These are phyloP conservation scores for Fistulinella cinereoalba DNA, from an alignment of 1,284 basidiomycete species.

Conservation along the genomic window DNA sequence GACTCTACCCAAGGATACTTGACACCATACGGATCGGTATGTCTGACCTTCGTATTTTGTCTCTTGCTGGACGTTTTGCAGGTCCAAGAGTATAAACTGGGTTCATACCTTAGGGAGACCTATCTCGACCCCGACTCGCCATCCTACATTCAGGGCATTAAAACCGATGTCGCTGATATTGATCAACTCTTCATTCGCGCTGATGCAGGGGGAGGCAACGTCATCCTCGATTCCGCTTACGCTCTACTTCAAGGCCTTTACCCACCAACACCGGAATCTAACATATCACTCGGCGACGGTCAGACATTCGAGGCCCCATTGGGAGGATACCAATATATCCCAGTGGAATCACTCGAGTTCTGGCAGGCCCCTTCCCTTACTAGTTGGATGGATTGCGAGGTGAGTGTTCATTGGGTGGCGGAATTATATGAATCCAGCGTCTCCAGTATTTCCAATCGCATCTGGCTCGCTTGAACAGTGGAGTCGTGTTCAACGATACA, in stretches of 20 bases:
- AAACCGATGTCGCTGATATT: slow-evolving; percentile 26
- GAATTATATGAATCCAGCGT: background rate
- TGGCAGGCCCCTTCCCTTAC: slow-evolving; percentile 29
- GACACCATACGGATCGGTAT: slow-evolving; percentile 45
- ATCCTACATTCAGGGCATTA: slow-evolving; percentile 37
- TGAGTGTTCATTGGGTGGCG: slow-evolving; percentile 6
- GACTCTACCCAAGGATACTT: slow-evolving; percentile 42
- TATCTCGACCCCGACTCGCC: slow-evolving; percentile 36
- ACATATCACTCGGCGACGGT: slow-evolving; percentile 47
- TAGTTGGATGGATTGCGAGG: slow-evolving; percentile 34
- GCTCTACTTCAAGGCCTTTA: slow-evolving; percentile 45
- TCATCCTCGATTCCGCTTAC: slow-evolving; percentile 41
- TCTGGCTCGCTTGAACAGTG: slow-evolving; percentile 28
- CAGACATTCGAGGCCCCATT: slow-evolving; percentile 45
- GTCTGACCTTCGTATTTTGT: slow-evolving; percentile 1
- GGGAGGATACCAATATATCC: slow-evolving; percentile 47
- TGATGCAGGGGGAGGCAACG: slow-evolving; percentile 44
- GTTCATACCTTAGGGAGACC: slow-evolving; percentile 36
- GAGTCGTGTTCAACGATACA: slow-evolving; percentile 35
- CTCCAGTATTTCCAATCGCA: slow-evolving; percentile 31
- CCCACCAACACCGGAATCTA: slow-evolving; percentile 37
- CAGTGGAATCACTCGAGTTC: slow-evolving; percentile 30
- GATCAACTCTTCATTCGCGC: slow-evolving; percentile 36
- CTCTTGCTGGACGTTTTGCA: slow-evolving; percentile 3
- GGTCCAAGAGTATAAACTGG: slow-evolving; percentile 41